Conservation (phyloP, 2,329 filamentous ascomycete genomes). For the Pseudopithomyces chartarum region DNA sequence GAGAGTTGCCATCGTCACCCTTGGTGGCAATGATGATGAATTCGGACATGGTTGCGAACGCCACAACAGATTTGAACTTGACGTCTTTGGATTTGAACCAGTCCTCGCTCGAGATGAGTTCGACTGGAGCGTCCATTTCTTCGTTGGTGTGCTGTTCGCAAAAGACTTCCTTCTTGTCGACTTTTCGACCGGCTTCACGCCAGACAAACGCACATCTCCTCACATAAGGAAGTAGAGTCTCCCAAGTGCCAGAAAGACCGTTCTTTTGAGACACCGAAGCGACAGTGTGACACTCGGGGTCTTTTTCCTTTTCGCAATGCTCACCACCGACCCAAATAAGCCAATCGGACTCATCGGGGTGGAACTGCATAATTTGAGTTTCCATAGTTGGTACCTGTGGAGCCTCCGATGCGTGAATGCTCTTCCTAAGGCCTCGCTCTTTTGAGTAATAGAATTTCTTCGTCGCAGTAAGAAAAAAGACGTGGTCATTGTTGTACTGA, state of each 20-base stretch:
- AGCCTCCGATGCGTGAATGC: slow-evolving; percentile 74
- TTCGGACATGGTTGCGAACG: slow-evolving; percentile 94
- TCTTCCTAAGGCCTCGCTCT: slow-evolving; percentile 68
- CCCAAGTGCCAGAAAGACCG: slow-evolving; percentile 70
- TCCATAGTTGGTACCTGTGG: slow-evolving; percentile 63
- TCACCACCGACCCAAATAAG: slow-evolving; percentile 82
- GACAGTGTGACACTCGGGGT: slow-evolving; percentile 68
- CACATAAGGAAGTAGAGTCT: slow-evolving; percentile 73
- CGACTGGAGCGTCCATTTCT: slow-evolving; percentile 65
- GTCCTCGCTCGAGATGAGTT: slow-evolving; percentile 78
- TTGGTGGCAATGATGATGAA: slow-evolving; percentile 88
- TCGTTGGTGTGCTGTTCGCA: slow-evolving; percentile 68
- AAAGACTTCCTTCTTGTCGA: slow-evolving; percentile 67
- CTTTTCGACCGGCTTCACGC: slow-evolving; percentile 57
- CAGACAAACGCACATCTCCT: slow-evolving; percentile 87
- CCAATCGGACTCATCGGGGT: slow-evolving; percentile 81
- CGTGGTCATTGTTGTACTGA: slow-evolving; percentile 78
- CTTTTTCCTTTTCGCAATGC: slow-evolving; percentile 64
- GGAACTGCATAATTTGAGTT: slow-evolving; percentile 72
- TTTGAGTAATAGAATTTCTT: slow-evolving; percentile 78
- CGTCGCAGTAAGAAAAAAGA: slow-evolving; percentile 79
- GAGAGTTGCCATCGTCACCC: slow-evolving; percentile 66
- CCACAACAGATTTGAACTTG: slow-evolving; percentile 72
- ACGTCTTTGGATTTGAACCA: slow-evolving; percentile 72
- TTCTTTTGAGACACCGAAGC: slow-evolving; percentile 81